Conservation (phyloP, 371 early-diverging fungal species). For the Mortierella sp. region DNA sequence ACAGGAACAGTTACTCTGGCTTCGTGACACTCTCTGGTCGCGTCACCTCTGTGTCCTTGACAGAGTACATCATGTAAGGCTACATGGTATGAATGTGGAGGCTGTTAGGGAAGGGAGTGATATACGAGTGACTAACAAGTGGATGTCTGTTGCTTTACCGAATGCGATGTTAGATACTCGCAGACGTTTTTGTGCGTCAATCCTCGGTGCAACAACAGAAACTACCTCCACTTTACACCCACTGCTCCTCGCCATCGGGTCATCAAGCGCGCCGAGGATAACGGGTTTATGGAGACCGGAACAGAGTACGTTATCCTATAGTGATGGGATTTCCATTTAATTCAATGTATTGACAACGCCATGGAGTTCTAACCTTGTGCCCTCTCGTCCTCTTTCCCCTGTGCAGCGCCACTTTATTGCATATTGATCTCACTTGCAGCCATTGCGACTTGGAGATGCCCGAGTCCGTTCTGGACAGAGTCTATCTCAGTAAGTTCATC, state of each 20-base stretch:
- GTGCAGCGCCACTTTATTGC: constrained; percentile 22
- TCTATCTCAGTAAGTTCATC: constrained; percentile 23
- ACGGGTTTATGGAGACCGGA: constrained; percentile 49
- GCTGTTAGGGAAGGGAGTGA: too few species aligned
- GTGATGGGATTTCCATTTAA: not conserved
- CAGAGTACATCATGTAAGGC: constrained; percentile 38
- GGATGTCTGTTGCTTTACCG: too few species aligned
- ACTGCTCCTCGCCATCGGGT: constrained; percentile 14
- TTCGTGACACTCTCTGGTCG: constrained; percentile 26
- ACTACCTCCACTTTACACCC: constrained; percentile 44
- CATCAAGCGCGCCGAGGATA: constrained; percentile 44
- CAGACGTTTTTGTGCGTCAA: constrained; percentile 42
- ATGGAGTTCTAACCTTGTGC: not conserved
- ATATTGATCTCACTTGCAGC: constrained; percentile 38
- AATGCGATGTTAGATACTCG: constrained; percentile 27
- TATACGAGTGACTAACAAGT: not conserved
- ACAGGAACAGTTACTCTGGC: constrained; percentile 20
- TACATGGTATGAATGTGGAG: too few species aligned
- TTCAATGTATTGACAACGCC: not conserved
- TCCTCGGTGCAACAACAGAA: constrained; percentile 38
- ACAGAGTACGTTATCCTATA: constrained; percentile 19
- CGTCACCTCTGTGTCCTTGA: constrained; percentile 19
- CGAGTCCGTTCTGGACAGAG: constrained; percentile 46
- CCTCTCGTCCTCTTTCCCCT: not conserved
- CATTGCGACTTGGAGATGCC: constrained; percentile 42